Base-by-base conservation (phyloP, 225 moss, liverwort and hornwort genomes). In the Physcomitrium patens region DNA sequence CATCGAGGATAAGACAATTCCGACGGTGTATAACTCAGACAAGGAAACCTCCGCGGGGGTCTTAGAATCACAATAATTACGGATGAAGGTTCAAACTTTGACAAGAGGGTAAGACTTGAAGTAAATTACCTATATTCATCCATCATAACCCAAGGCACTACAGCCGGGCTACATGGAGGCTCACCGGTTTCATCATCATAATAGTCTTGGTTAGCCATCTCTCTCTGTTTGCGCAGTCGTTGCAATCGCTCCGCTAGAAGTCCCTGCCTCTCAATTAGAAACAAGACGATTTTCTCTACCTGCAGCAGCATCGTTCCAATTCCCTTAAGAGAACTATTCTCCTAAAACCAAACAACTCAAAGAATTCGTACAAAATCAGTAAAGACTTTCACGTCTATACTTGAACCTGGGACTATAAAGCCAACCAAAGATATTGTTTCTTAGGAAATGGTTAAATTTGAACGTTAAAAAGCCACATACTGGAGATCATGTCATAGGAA, bases 231-330 rank as follows among this genome's bases (percentile, higher is more conserved):
- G 41, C 86, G 93, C 72, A 99, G 80, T 55, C 84, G 85, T 68
- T 93, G 91, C 72, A 99, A 89, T 16, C 90, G 89, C 62, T 84
- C 90, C 17, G 97, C 97, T 63, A 99, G 46, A 51, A 89, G 86
- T 47, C 97, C 97, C 88, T 99, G 97, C 62, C 85, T 88, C 71
- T 95, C 93, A 65, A 99, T 85, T 54, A 95, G 73, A 82, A 99
- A 99, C 65, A 99, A 70, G 1, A 99, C 97, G 71, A 94, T 76
- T 73, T 99, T 99, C 76, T 99, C 97, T 72, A 99, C 66, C 97
- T 97, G 87, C 78, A 82, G 27, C 59, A 42, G 17, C 71, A 77
- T 59, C 73, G 50, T 48, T 46, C 68, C 56, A 62, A 11, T 52
- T 64, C 28, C 24, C 64, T 58, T 26, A 19, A 14, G 12, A 74